phyloP scores from a whole-genome alignment of 1,284 basidiomycete genomes.

The Trichosporon sp. region DNA sequence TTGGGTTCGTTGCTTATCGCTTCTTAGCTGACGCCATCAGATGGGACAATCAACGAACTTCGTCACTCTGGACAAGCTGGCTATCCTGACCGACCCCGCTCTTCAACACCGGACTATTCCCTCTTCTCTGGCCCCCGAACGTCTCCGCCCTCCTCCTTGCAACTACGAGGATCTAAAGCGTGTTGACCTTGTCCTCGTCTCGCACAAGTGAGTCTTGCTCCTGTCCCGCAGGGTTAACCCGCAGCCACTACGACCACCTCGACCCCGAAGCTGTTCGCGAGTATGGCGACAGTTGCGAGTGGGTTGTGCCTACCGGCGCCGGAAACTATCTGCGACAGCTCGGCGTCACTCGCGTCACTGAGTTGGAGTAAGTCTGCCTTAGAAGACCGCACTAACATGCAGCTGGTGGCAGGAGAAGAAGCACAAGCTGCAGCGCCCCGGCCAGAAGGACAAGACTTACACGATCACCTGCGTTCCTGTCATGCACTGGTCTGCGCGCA shows the following conservation, averaged over 20 bases:
- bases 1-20: slow-evolving; percentile 41
- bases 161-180: slow-evolving; percentile 54
- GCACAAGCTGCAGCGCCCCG: slow-evolving; percentile 37
- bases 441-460: slow-evolving; percentile 40
- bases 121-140: slow-evolving; percentile 54
- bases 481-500: slow-evolving; percentile 60
- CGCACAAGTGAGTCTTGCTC: slow-evolving; percentile 54
- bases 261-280: slow-evolving; percentile 52
- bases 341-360: slow-evolving; percentile 52
- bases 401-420: slow-evolving; percentile 55
- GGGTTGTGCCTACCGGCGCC: slow-evolving; percentile 53
- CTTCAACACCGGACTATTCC: slow-evolving; percentile 57
- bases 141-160: slow-evolving; percentile 57
- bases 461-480: slow-evolving; percentile 52
- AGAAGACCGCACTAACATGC: not conserved
- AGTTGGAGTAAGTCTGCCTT: slow-evolving; percentile 48
- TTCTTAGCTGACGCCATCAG: slow-evolving; percentile 31
- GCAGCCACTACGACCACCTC: slow-evolving; percentile 55
- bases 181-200: slow-evolving; percentile 58
- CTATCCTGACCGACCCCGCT: slow-evolving; percentile 60
- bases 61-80: slow-evolving; percentile 58
- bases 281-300: slow-evolving; percentile 52
- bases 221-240: not conserved
- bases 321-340: slow-evolving; percentile 46
- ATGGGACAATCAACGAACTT: slow-evolving; percentile 58